A percentile compares a stretch with the other conserved stretches of the same genome.
Evolutionary conservation across 805 yeast genomes (phyloP).

Genomic region (Ogataea ganodermae): DNA sequence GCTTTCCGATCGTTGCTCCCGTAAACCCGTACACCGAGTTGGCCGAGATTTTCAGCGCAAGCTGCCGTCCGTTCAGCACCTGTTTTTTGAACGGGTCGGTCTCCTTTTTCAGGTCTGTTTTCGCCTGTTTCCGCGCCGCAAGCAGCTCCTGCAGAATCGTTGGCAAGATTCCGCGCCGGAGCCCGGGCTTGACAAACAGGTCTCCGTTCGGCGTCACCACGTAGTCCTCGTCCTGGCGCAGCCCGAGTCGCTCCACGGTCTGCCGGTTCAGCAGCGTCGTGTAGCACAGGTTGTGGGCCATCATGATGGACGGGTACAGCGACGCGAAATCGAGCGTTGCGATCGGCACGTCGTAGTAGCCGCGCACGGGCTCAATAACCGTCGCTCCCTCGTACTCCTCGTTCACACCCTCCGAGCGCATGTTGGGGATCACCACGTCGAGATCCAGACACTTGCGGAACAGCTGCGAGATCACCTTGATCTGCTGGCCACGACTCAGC

Average conservation of each 20-base stretch:
- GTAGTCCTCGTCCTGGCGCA: slow-evolving; percentile 76
- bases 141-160: slow-evolving; percentile 87
- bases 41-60: slow-evolving; percentile 95
- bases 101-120: slow-evolving; percentile 85
- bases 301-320: slow-evolving; percentile 96
- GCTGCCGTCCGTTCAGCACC: slow-evolving; percentile 94
- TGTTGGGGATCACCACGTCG: slow-evolving; percentile 87
- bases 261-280: slow-evolving; percentile 78
- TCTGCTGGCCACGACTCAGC: slow-evolving; percentile 93
- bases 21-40: slow-evolving; percentile 99
- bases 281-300: slow-evolving; percentile 97
- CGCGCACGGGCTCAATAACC: slow-evolving; percentile 94
- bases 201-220: slow-evolving; percentile 90
- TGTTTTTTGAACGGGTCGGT: slow-evolving; percentile 92
- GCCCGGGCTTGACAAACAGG: slow-evolving; percentile 69
- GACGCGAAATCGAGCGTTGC: slow-evolving; percentile 98
- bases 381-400: slow-evolving; percentile 99
- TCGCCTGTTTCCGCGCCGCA: slow-evolving; percentile 91
- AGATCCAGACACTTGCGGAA: slow-evolving; percentile 89
- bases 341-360: slow-evolving; percentile 95
- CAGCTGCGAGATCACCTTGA: slow-evolving; percentile 93
- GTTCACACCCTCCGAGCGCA: slow-evolving; percentile 74
- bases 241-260: slow-evolving; percentile 62
- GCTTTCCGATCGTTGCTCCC: slow-evolving; percentile 96
- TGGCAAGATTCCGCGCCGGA: slow-evolving; percentile 86